Conservation (phyloP, 2,329 filamentous ascomycete genomes). For the Phaeoacremonium minimum region DNA sequence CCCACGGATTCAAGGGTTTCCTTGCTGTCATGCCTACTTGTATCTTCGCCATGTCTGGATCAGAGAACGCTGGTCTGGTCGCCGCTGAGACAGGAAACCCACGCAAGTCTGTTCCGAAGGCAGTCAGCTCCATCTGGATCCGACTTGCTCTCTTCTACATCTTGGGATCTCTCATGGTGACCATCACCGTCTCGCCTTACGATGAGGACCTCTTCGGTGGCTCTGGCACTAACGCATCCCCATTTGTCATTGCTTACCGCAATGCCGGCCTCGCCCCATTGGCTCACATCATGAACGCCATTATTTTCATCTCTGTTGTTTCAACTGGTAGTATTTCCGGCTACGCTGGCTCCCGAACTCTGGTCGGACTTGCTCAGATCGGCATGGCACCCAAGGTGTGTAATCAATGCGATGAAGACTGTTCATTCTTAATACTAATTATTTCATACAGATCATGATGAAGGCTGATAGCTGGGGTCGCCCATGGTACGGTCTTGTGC, state of each 20-base stretch:
- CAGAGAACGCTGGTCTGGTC: constrained; percentile 36
- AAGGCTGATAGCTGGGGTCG: constrained; percentile 28
- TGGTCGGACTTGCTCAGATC: constrained; percentile 36
- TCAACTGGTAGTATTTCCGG: constrained; percentile 36
- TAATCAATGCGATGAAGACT: neutral
- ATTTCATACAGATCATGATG: constrained; percentile 15
- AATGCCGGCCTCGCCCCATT: constrained; percentile 30
- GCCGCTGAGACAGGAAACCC: constrained; percentile 39
- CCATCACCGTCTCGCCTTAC: constrained; percentile 34
- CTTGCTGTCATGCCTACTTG: constrained; percentile 45
- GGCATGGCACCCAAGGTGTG: constrained; percentile 30
- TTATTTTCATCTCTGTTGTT: constrained; percentile 41
- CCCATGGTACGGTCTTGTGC: constrained; percentile 33
- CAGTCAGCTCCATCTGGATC: constrained; percentile 39
- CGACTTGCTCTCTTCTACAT: constrained; percentile 41
- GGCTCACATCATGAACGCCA: constrained; percentile 42
- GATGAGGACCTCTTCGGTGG: constrained; percentile 34
- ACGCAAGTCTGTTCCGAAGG: constrained; percentile 32
- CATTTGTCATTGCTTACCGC: constrained; percentile 39
- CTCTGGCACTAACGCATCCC: constrained; percentile 34
- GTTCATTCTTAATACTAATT: neutral
- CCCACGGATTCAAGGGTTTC: constrained; percentile 42
- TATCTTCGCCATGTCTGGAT: constrained; percentile 48
- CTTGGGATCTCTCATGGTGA: constrained; percentile 36
- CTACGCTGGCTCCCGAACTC: constrained; percentile 36